Base-by-base conservation (phyloP, 352 stramenopile species). In the Achlya hypogyna region DNA sequence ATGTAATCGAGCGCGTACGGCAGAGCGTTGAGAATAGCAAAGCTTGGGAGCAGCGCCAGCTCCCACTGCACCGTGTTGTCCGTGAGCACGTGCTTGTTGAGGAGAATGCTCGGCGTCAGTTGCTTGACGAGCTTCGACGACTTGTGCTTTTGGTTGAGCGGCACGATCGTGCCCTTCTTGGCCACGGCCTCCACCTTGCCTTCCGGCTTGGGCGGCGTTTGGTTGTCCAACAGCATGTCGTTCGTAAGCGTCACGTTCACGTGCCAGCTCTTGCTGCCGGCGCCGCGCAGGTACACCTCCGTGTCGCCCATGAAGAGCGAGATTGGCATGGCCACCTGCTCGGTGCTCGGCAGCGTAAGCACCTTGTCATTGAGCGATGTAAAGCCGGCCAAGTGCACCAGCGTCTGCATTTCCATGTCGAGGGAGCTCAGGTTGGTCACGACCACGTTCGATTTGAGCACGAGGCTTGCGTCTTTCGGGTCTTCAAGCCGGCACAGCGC, bases 11-110 rank as follows among this genome's bases (percentile, higher is more conserved):
- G 73, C 52, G 82, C 77, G 69, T 95, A 95, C 29, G 86, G 86
- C 31, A 95, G 67, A 40, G 86, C 89, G 66, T 95, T 95, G n/a
- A 84, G 86, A 22, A 95, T 75, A 14, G 93, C 81, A 59, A 95
- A 91, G n/a, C 81, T 74, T 60, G 86, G 81, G 12, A 92, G 35
- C 14, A 95, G 63, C 5, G 81, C 82, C 4, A 93, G 65, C 69
- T 95, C 86, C 79, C 79, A 95, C 60, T 93, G 82, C 35, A 93
- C 51, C 60, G 51, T 67, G 25, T 67, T 67, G 60, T 67, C 60
- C 9, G 60, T 49, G 28, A 67, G 43, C 20, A 67, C 51, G 29
- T 67, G 60, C 23, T 45, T 29, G 34, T 67, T 82, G 29, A 95
- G 65, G 20, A 91, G 73, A 60, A 95, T 75, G 52, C 87, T 91